Conservation (phyloP, 192 early-diverging fungal species). For the Coemansia javaensis region DNA sequence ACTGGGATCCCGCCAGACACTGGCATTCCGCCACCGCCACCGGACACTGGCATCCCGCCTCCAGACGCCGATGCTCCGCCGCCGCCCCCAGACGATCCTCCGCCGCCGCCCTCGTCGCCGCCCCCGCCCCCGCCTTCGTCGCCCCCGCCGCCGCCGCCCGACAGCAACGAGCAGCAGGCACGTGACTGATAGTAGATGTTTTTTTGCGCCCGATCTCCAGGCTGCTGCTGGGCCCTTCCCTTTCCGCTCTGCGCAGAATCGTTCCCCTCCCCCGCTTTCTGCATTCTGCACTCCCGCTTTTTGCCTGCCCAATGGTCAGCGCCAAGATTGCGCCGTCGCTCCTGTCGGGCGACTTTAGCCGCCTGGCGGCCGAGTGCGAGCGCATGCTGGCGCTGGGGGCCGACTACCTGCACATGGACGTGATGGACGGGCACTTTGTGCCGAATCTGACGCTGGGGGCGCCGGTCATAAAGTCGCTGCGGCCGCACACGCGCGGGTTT, state of each 20-base stretch:
- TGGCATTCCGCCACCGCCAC: conserved; percentile 6
- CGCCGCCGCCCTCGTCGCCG: conserved; percentile 5
- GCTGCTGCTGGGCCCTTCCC: too few relatives aligned
- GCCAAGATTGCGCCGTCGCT: conserved; percentile 90
- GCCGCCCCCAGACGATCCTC: conserved; percentile 4
- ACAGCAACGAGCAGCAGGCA: too few relatives aligned
- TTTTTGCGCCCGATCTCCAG: too few relatives aligned
- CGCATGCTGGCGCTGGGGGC: conserved; percentile 88
- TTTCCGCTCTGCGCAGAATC: not conserved
- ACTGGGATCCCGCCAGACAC: too few relatives aligned
- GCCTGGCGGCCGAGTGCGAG: conserved; percentile 77
- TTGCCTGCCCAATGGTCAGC: conserved; percentile 50
- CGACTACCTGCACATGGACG: conserved; percentile 86
- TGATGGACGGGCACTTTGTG: conserved; percentile 98
- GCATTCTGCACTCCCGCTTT: too few relatives aligned
- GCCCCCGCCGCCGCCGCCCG: conserved; percentile 13
- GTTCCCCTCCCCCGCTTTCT: not conserved
- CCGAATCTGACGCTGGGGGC: conserved; percentile 95
- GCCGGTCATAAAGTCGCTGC: conserved; percentile 81
- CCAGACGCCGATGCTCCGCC: conserved; percentile 2
- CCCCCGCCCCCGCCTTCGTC: conserved; percentile 4
- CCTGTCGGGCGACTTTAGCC: conserved; percentile 86
- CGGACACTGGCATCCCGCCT: not conserved
- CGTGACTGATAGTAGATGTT: too few relatives aligned
- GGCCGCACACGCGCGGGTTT: conserved; percentile 85